Conservation (phyloP, 768 basidiomycete species). For the Tulasnella sp. region DNA sequence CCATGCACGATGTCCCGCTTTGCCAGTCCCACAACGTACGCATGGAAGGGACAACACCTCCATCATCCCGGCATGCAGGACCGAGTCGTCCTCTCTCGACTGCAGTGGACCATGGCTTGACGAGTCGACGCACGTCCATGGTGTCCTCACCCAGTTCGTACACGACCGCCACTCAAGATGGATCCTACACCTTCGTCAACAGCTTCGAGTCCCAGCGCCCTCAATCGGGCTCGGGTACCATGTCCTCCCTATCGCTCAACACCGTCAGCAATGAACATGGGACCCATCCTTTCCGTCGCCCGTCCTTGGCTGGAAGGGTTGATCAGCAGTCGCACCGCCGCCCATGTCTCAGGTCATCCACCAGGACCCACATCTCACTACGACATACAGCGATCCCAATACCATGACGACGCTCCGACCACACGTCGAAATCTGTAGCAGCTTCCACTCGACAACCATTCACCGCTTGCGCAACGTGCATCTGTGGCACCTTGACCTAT, state of each 20-base stretch:
- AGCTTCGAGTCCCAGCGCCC: slow-evolving; percentile 11
- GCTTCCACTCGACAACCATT: too few relatives aligned
- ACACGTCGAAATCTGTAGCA: too few relatives aligned
- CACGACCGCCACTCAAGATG: background rate
- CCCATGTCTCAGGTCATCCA: background rate
- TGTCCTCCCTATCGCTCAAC: background rate
- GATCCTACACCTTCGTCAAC: slow-evolving; percentile 7
- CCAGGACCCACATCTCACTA: background rate
- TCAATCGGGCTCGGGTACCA: background rate
- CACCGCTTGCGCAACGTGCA: too few relatives aligned
- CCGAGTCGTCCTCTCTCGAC: slow-evolving; percentile 12
- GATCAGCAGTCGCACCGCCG: background rate
- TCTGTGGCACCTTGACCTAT: too few relatives aligned
- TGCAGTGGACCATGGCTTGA: slow-evolving; percentile 10
- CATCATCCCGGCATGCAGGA: slow-evolving; percentile 3
- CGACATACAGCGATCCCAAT: slow-evolving; percentile 1
- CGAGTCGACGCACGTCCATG: background rate
- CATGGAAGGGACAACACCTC: slow-evolving; percentile 4
- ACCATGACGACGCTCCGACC: background rate
- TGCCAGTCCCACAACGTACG: background rate
- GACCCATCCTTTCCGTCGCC: slow-evolving; percentile 1
- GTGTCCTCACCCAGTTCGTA: background rate
- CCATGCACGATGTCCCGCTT: slow-evolving; percentile 13
- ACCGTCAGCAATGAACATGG: background rate
- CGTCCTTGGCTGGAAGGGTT: background rate